phyloP scores from a whole-genome alignment of 1,139 yeast genomes.

The Scheffersomyces illinoinensis region DNA sequence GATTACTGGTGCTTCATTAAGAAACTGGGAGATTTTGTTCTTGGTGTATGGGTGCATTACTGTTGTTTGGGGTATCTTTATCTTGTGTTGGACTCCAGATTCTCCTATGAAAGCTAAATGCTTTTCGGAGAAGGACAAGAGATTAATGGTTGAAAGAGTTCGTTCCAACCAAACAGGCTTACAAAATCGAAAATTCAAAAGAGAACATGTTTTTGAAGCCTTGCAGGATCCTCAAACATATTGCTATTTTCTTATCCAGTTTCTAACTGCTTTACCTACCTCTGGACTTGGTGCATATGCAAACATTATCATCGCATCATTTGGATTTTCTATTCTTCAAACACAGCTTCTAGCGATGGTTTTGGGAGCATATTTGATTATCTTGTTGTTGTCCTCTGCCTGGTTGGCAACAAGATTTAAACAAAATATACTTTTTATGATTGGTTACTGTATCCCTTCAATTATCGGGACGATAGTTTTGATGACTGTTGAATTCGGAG shows the following conservation, averaged over 20 bases:
- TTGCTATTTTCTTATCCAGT: constrained; percentile 6
- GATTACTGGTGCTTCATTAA: constrained; percentile 8
- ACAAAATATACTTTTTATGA: constrained; percentile 12
- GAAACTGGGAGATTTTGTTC: constrained; percentile 20
- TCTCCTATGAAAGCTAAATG: constrained; percentile 15
- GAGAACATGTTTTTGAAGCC: constrained; percentile 12
- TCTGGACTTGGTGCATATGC: constrained; percentile 4
- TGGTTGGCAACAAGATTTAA: constrained; percentile 7
- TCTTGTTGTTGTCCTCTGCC: constrained; percentile 10
- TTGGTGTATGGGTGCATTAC: no score
- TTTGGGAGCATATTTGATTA: constrained; percentile 12
- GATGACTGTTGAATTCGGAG: constrained; percentile 6
- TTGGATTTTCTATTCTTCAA: constrained; percentile 2
- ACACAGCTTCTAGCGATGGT: constrained; percentile 10
- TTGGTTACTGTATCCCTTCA: constrained; percentile 11
- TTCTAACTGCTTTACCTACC: constrained; percentile 10
- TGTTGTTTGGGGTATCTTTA: no score
- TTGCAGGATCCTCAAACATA: constrained; percentile 11
- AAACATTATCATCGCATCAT: no score
- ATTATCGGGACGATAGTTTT: constrained; percentile 14
- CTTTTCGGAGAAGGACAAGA: constrained; percentile 14
- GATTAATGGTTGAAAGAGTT: constrained; percentile 17
- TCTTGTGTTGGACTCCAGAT: constrained; percentile 15
- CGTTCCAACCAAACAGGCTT: constrained; percentile 10
- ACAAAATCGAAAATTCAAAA: no score